A percentile compares a stretch with the other conserved stretches of the same genome.
Conservation (phyloP, 2,329 filamentous ascomycete genomes). For the Nakataea oryzae region DNA sequence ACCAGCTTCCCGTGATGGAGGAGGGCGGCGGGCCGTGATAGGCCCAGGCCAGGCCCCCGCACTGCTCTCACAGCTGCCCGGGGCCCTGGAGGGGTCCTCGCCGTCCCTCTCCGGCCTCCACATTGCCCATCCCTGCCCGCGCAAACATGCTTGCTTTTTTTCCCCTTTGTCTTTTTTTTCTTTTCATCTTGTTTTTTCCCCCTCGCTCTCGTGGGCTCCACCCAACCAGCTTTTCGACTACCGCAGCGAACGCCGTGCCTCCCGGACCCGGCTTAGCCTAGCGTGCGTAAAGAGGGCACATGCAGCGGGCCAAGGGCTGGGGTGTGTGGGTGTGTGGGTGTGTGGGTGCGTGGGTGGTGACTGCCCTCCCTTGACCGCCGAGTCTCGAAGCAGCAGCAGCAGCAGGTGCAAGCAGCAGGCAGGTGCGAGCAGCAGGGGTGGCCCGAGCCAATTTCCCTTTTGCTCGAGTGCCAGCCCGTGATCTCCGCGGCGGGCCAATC, state of each 20-base stretch:
- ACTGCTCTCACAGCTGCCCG: not conserved
- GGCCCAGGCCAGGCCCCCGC: no score
- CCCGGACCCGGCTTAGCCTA: constrained; percentile 1
- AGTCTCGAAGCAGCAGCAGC: not conserved
- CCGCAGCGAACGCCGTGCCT: not conserved
- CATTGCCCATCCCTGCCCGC: no score
- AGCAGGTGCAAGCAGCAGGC: no score
- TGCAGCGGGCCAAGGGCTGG: no score
- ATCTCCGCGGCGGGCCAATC: constrained; percentile 1
- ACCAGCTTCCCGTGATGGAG: not conserved
- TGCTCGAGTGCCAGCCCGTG: not conserved
- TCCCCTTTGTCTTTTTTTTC: no score
- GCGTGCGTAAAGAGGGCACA: not conserved
- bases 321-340: no score
- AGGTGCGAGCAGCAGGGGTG: not conserved
- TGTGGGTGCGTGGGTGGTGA: no score
- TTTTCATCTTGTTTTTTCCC: not conserved
- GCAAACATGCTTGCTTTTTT: no score
- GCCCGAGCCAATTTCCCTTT: not conserved
- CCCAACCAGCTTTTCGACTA: not conserved
- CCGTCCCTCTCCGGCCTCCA: no score
- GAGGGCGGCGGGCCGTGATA: not conserved
- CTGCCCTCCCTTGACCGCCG: not conserved
- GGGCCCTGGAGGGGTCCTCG: no score
- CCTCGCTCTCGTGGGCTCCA: not conserved